These are phyloP conservation scores for Candida sanyiensis DNA, from an alignment of 805 yeast genomes.

Conservation along the genomic window DNA sequence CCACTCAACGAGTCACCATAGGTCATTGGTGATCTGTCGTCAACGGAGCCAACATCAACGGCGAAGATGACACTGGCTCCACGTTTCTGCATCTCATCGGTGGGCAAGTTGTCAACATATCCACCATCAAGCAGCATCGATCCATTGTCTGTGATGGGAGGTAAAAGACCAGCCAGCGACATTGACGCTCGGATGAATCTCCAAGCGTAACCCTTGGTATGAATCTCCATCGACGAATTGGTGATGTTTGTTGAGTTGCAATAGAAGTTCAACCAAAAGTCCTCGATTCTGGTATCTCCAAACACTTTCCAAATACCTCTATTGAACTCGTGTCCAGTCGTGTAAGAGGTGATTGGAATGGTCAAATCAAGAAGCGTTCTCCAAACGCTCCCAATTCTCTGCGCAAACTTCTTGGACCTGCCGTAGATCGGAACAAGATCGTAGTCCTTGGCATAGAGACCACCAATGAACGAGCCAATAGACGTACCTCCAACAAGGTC, in stretches of 20 bases:
- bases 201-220: constrained; percentile 92
- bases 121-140: constrained; percentile 95
- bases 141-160: constrained; percentile 85
- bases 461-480: constrained; percentile 94
- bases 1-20: constrained; percentile 95
- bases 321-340: constrained; percentile 96
- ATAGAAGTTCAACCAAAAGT: constrained; percentile 86
- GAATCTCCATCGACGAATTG: constrained; percentile 91
- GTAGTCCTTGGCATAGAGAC: constrained; percentile 87
- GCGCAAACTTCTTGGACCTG: constrained; percentile 78
- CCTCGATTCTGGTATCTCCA: constrained; percentile 90
- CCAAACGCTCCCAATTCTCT: constrained; percentile 81
- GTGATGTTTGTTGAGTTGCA: constrained; percentile 94
- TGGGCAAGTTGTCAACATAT: constrained; percentile 89
- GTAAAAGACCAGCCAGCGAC: constrained; percentile 91
- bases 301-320: constrained; percentile 96
- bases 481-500: constrained; percentile 96
- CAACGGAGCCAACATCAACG: constrained; percentile 81
- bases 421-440: constrained; percentile 90
- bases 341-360: constrained; percentile 88
- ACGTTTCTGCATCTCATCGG: constrained; percentile 79
- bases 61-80: constrained; percentile 79
- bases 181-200: constrained; percentile 91
- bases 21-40: constrained; percentile 81
- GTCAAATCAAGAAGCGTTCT: constrained; percentile 78